Percentiles rank a stretch among this genome's conserved stretches.
Evolutionary conservation across 1,284 basidiomycete genomes (phyloP).

Genomic region (Termitomyces sp.): DNA sequence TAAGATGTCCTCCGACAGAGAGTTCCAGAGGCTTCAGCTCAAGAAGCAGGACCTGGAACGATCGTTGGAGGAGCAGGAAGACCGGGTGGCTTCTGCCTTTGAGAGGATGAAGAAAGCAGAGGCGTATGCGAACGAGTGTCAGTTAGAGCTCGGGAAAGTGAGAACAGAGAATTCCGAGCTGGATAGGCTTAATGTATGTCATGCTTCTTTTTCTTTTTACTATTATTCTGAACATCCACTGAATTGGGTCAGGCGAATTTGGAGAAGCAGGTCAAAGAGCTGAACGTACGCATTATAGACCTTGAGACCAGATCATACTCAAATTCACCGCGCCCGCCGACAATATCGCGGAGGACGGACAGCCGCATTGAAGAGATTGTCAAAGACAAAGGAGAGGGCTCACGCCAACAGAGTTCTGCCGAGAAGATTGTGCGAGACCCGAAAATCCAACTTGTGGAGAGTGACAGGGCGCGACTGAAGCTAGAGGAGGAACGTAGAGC

Average conservation of each 20-base stretch:
- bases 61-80: constrained; percentile 74
- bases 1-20: constrained; percentile 68
- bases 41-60: constrained; percentile 79
- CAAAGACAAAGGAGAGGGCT: constrained; percentile 43
- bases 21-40: constrained; percentile 68
- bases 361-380: constrained; percentile 68
- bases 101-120: constrained; percentile 82
- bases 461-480: constrained; percentile 52
- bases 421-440: constrained; percentile 52
- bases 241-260: constrained; percentile 54
- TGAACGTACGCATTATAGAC: constrained; percentile 77
- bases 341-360: constrained; percentile 53
- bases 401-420: constrained; percentile 41
- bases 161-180: constrained; percentile 75
- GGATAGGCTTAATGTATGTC: constrained; percentile 69
- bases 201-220: background rate
- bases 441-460: constrained; percentile 51
- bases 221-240: background rate
- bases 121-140: constrained; percentile 66
- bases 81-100: constrained; percentile 65
- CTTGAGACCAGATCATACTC: constrained; percentile 74
- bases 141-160: constrained; percentile 68
- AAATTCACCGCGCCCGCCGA: constrained; percentile 53
- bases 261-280: constrained; percentile 79
- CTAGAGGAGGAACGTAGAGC: constrained; percentile 61